These are phyloP conservation scores for Xylaria curta DNA, from an alignment of 495 filamentous ascomycete genomes.

Conservation along the genomic window DNA sequence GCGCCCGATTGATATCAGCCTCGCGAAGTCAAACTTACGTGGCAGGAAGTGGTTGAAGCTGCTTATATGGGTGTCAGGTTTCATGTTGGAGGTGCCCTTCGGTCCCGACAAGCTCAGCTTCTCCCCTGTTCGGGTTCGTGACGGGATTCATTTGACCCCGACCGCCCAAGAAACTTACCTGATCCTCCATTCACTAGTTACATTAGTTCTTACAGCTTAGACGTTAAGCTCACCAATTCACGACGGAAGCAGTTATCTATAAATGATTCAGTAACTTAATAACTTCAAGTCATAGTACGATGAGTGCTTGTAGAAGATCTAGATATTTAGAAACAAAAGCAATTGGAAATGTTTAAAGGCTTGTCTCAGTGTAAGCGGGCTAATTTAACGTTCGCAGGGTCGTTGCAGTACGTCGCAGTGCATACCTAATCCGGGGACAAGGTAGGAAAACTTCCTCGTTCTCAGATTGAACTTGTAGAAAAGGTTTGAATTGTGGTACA, in stretches of 20 bases:
- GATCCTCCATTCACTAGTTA: not conserved
- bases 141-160: not conserved
- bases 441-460: not conserved
- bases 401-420: not conserved
- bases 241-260: not conserved
- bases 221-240: not conserved
- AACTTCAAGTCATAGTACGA: not conserved
- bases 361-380: not conserved
- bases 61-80: not conserved
- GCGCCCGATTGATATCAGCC: conserved; percentile 7
- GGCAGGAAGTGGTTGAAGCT: conserved; percentile 18
- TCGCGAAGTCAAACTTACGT: not conserved
- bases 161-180: not conserved
- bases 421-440: not conserved
- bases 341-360: not conserved
- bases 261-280: not conserved
- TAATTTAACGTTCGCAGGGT: not conserved
- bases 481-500: not conserved
- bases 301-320: not conserved
- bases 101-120: conserved; percentile 8
- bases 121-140: not conserved
- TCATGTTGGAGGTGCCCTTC: conserved; percentile 4
- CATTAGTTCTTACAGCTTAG: not conserved
- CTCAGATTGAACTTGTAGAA: not conserved
- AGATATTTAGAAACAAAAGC: not conserved